Conservation (phyloP, 805 yeast species). For the Yamadazyma tumulicola region DNA sequence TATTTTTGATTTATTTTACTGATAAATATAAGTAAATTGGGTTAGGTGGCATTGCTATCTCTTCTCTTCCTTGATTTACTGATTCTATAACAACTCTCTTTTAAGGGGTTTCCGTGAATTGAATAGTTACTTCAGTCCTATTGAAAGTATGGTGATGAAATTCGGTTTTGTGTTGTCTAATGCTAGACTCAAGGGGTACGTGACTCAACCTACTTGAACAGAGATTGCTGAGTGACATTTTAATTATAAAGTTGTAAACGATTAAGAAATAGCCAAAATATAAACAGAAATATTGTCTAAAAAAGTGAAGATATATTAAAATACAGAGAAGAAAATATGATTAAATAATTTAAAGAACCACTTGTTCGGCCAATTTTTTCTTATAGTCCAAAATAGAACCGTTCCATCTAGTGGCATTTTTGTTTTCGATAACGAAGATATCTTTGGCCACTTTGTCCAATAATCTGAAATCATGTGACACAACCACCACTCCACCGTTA, state of each 20-base stretch:
- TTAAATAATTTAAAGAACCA: slow-evolving; percentile 50
- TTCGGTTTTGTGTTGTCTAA: too few species aligned
- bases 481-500: slow-evolving; percentile 98
- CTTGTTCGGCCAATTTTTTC: slow-evolving; percentile 88
- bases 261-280: not conserved
- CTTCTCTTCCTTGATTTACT: too few species aligned
- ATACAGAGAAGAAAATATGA: slow-evolving; percentile 8
- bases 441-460: slow-evolving; percentile 97
- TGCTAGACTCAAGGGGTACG: too few species aligned
- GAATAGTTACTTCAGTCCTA: too few species aligned
- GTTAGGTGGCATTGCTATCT: too few species aligned
- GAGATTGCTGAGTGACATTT: not conserved
- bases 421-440: slow-evolving; percentile 92
- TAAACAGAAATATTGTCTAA: not conserved
- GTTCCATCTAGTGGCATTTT: slow-evolving; percentile 95
- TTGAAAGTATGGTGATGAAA: too few species aligned
- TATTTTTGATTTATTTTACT: too few species aligned
- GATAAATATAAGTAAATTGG: too few species aligned
- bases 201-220: too few species aligned
- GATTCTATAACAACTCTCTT: too few species aligned
- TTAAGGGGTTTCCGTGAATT: too few species aligned
- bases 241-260: not conserved
- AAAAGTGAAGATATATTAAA: slow-evolving; percentile 3
- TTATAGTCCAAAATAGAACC: slow-evolving; percentile 88
- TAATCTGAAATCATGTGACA: slow-evolving; percentile 97